Conservation (phyloP, 352 stramenopile genomes). For the Saprolegnia parasitica region DNA sequence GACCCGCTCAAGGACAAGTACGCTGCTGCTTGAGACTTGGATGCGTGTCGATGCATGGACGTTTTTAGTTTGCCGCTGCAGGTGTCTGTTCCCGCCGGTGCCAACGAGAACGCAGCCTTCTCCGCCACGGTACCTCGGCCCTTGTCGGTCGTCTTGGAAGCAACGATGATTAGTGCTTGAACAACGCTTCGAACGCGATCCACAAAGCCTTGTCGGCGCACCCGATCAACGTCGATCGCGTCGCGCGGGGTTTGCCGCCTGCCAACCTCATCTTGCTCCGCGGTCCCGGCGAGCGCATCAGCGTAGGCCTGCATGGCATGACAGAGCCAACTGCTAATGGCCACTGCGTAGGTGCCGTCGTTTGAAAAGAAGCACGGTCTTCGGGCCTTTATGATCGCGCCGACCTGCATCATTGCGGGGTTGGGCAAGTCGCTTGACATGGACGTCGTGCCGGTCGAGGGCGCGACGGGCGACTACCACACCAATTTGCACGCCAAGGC, state of each 20-base stretch:
- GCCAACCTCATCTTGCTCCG: slow-evolving; percentile 84
- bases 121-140: slow-evolving; percentile 46
- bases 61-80: slow-evolving; percentile 54
- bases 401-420: slow-evolving; percentile 84
- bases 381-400: slow-evolving; percentile 83
- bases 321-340: not conserved
- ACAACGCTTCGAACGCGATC: slow-evolving; percentile 67
- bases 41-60: not conserved
- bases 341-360: slow-evolving; percentile 33
- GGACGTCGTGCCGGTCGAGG: slow-evolving; percentile 59
- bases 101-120: slow-evolving; percentile 62
- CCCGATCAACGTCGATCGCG: slow-evolving; percentile 69
- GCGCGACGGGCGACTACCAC: slow-evolving; percentile 81
- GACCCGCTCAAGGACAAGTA: slow-evolving; percentile 87
- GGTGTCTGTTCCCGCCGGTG: slow-evolving; percentile 53
- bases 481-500: slow-evolving; percentile 77
- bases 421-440: slow-evolving; percentile 83
- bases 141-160: slow-evolving; percentile 6
- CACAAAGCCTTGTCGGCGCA: slow-evolving; percentile 56
- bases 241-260: slow-evolving; percentile 46
- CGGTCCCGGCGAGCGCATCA: slow-evolving; percentile 78
- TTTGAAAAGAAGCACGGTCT: slow-evolving; percentile 79
- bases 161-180: slow-evolving; percentile 44
- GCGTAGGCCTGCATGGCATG: slow-evolving; percentile 39
- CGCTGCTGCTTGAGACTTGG: slow-evolving; percentile 30